Base-by-base conservation (phyloP, 2,329 filamentous ascomycete species). In the Beauveria brongniartii region DNA sequence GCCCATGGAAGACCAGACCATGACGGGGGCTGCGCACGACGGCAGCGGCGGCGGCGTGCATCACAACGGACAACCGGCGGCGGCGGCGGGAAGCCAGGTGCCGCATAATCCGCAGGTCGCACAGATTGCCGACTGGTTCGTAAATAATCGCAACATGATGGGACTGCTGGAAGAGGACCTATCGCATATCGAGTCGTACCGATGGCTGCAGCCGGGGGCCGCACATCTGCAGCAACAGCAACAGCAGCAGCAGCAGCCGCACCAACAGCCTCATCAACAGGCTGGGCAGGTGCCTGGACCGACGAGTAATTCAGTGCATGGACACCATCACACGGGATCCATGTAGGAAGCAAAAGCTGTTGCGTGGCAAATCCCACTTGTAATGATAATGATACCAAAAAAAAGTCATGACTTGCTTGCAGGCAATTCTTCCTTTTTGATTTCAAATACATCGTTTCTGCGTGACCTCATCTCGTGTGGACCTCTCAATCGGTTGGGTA, bases 91-190 rank as follows among this genome's bases (percentile, higher is more conserved):
- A 5, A 34, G 58, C 1, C 51, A 54, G 20, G 63, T 64, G 5
- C 59, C 63, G 3, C 69, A 71, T n/a, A 70, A 60, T 59, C 65
- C 69, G 8, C 73, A 72, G 62, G 67, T 69, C n/a, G 66, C 78
- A 37, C 80, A 84, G 51, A 71, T 88, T 62, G 82, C 82, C 2
- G 84, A 86, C 63, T 88, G 85, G 85, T 88, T 87, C 65, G 84
- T 82, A 3, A 83, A 85, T 1, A 88, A 83, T 62, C 78, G 81
- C 59, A 85, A 87, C 66, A 82, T 89, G 74, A 80, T 88, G 75
- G 83, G 83, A 0, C 67, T 88, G 61, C 70, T 88, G 68, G 86
- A 89, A 67, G 82, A 87, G 62, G 85, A 88, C 50, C 64, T 81
- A 61, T 78, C 77, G 57, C 74, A 77, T 34, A 77, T 80, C 65